These are phyloP conservation scores for Verticillium nonalfalfae DNA, from an alignment of 2,329 filamentous ascomycete genomes.

Conservation along the genomic window DNA sequence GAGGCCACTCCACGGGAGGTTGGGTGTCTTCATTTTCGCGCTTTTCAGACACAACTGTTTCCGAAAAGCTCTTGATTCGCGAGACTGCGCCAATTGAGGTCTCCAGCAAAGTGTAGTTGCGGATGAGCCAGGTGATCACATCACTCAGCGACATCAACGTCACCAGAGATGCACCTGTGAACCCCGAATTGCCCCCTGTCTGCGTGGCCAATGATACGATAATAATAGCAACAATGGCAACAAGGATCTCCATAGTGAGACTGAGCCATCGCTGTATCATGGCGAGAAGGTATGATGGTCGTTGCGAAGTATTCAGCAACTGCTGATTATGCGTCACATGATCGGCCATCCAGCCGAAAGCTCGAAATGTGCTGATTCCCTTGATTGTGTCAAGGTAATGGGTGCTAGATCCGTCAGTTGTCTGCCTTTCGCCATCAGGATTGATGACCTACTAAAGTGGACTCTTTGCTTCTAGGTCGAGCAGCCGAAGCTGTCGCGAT, in stretches of 20 bases:
- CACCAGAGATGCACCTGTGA: constrained; percentile 25
- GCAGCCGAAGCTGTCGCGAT: constrained; percentile 46
- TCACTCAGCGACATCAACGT: constrained; percentile 26
- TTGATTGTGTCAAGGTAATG: constrained; percentile 45
- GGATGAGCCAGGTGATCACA: constrained; percentile 17
- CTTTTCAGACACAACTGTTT: constrained; percentile 10
- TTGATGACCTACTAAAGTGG: constrained; percentile 38
- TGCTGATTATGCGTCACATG: constrained; percentile 34
- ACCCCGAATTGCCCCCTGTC: constrained; percentile 20
- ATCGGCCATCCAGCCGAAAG: constrained; percentile 43
- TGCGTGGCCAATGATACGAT: constrained; percentile 41
- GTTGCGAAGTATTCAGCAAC: constrained; percentile 44
- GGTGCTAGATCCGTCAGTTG: constrained; percentile 13
- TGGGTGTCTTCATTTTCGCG: constrained; percentile 3
- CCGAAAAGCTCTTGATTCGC: constrained; percentile 13
- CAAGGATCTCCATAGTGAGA: constrained; percentile 40
- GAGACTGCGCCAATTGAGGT: constrained; percentile 15
- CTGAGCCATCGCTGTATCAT: constrained; percentile 50
- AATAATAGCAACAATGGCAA: constrained; percentile 36
- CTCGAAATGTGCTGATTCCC: constrained; percentile 44
- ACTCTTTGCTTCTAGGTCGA: constrained; percentile 51
- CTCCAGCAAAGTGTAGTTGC: constrained; percentile 20
- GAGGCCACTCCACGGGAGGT: constrained; percentile 11
- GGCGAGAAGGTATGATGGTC: constrained; percentile 47
- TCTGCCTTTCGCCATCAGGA: not conserved